Evolutionary conservation across 805 yeast genomes (phyloP).

Genomic region (Myxozyma kluyveri): DNA sequence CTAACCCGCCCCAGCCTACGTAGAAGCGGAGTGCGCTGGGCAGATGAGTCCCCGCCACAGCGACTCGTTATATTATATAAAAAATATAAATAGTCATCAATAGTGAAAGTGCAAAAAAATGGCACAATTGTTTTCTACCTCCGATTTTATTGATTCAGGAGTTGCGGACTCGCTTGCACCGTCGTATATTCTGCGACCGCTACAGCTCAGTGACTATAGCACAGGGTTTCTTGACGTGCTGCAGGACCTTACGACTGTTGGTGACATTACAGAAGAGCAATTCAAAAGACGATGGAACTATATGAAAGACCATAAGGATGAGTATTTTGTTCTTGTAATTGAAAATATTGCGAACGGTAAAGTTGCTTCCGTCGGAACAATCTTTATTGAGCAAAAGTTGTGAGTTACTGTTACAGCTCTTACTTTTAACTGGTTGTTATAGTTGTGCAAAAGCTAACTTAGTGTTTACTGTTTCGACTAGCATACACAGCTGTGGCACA

Average conservation of each 20-base stretch:
- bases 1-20: too few relatives aligned
- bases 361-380: slow-evolving; percentile 81
- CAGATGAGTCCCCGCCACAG: too few relatives aligned
- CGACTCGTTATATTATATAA: too few relatives aligned
- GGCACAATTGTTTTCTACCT: too few relatives aligned
- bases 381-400: slow-evolving; percentile 71
- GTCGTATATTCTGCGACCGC: slow-evolving; percentile 61
- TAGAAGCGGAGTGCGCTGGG: too few relatives aligned
- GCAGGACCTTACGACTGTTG: slow-evolving; percentile 76
- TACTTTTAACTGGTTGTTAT: neutral
- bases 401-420: slow-evolving; percentile 7
- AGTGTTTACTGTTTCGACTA: neutral
- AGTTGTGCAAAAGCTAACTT: neutral
- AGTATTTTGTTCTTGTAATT: slow-evolving; percentile 71
- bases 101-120: too few relatives aligned
- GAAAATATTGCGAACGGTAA: slow-evolving; percentile 45
- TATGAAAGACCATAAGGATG: slow-evolving; percentile 54
- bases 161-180: slow-evolving; percentile 43
- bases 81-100: too few relatives aligned
- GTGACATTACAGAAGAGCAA: slow-evolving; percentile 53
- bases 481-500: slow-evolving; percentile 74
- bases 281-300: slow-evolving; percentile 53
- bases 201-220: slow-evolving; percentile 54
- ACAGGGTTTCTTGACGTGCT: slow-evolving; percentile 65
- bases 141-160: slow-evolving; percentile 21